Conservation (phyloP, 352 stramenopile species). For the Pythium vanterpoolii region DNA sequence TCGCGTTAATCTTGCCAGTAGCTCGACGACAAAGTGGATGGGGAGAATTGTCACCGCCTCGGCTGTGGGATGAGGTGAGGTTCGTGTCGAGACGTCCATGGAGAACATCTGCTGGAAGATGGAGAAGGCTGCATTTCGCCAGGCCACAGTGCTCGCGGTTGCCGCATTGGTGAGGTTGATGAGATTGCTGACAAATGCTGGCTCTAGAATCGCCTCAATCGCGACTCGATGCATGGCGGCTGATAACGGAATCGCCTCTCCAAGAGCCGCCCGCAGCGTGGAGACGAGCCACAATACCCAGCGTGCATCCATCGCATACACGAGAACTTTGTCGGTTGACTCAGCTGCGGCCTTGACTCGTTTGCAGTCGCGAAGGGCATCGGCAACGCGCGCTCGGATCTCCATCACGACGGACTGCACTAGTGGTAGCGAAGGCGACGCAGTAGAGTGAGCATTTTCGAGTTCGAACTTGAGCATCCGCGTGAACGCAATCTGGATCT, state of each 20-base stretch:
- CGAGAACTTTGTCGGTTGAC: background rate
- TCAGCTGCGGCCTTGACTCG: background rate
- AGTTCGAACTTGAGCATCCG: background rate
- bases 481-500: background rate
- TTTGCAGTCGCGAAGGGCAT: background rate
- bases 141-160: background rate
- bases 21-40: conserved; percentile 6
- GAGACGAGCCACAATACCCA: conserved; percentile 18
- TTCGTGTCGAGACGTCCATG: background rate
- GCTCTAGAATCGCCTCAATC: background rate
- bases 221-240: background rate
- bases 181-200: background rate
- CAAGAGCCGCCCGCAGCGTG: background rate
- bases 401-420: background rate
- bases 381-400: background rate
- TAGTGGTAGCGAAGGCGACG: background rate
- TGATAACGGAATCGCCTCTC: background rate
- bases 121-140: conserved; percentile 3
- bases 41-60: background rate
- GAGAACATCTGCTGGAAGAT: conserved; percentile 3
- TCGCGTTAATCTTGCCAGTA: background rate
- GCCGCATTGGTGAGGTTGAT: background rate
- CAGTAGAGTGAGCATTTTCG: background rate
- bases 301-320: background rate
- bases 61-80: background rate